Percentiles rank a stretch among this genome's conserved stretches.
phyloP scores from a whole-genome alignment of 2,329 filamentous ascomycete genomes.

The Fusarium sp. region DNA sequence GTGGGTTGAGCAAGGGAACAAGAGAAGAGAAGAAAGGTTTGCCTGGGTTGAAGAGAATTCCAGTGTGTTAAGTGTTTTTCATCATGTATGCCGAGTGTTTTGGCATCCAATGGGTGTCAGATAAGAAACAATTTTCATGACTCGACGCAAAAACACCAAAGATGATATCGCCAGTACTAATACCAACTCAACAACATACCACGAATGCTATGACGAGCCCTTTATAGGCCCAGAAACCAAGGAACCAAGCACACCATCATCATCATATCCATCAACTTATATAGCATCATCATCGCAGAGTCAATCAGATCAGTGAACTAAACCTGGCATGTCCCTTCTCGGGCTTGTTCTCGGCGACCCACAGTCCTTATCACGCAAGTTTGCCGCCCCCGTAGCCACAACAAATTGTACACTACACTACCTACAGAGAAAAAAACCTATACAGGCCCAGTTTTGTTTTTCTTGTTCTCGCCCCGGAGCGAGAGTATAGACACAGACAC shows the following conservation, averaged over 20 bases:
- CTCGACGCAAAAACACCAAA: conserved; percentile 29
- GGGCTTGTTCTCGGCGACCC: conserved; percentile 45
- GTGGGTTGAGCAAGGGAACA: neutral
- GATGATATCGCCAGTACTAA: conserved; percentile 21
- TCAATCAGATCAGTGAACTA: neutral
- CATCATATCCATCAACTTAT: conserved; percentile 16
- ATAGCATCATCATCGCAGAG: conserved; percentile 13
- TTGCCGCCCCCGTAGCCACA: conserved; percentile 28
- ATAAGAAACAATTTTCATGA: conserved; percentile 1
- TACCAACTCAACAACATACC: conserved; percentile 8
- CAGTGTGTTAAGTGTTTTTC: neutral
- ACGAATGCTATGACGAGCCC: conserved; percentile 11
- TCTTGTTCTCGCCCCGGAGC: conserved; percentile 36
- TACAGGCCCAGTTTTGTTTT: conserved; percentile 43
- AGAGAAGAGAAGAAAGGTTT: neutral
- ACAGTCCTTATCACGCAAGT: conserved; percentile 42
- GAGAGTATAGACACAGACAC: neutral
- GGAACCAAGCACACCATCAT: conserved; percentile 22
- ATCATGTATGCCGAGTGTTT: neutral
- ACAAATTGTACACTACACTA: conserved; percentile 1
- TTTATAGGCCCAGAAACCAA: neutral
- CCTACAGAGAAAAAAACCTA: conserved; percentile 3
- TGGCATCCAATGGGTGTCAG: neutral
- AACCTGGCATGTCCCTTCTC: conserved; percentile 36
- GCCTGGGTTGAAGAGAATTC: neutral